Evolutionary conservation across 257 asterid species (phyloP).

Genomic region (Nicotiana otophora): DNA sequence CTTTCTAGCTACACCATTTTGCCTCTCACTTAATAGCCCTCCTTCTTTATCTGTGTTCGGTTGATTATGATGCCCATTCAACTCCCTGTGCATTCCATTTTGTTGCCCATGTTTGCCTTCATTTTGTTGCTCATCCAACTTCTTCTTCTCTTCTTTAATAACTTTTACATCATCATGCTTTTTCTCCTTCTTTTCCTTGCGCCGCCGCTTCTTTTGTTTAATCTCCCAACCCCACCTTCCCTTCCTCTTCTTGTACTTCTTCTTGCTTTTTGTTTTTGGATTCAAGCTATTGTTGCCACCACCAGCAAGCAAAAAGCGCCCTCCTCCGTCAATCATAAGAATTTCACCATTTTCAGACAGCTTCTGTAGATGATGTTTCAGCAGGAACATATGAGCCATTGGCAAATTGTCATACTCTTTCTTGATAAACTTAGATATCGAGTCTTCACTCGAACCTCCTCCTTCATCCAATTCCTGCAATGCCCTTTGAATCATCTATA

Average conservation of each 20-base stretch:
- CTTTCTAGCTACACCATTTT: too few relatives aligned
- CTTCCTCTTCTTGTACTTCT: slow-evolving; percentile 22
- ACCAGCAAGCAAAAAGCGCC: slow-evolving; percentile 23
- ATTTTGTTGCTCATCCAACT: neutral
- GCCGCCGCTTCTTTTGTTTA: slow-evolving; percentile 14
- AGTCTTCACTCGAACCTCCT: slow-evolving; percentile 40
- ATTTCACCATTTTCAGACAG: slow-evolving; percentile 36
- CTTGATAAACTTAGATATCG: slow-evolving; percentile 40
- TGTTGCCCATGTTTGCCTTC: neutral
- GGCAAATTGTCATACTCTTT: slow-evolving; percentile 31
- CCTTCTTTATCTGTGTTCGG: neutral
- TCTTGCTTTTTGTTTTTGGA: slow-evolving; percentile 17
- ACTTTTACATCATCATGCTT: slow-evolving; percentile 8
- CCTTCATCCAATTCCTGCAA: slow-evolving; percentile 34
- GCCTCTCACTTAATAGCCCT: neutral
- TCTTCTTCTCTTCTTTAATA: neutral
- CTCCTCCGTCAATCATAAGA: slow-evolving; percentile 12
- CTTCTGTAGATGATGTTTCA: slow-evolving; percentile 33
- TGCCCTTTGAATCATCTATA: slow-evolving; percentile 60
- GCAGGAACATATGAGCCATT: slow-evolving; percentile 35
- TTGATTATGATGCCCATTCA: neutral
- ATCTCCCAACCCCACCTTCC: slow-evolving; percentile 27
- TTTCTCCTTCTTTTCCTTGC: slow-evolving; percentile 5
- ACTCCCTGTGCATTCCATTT: neutral
- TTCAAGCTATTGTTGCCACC: neutral